Evolutionary conservation across 2,329 filamentous ascomycete species (phyloP).

Genomic region (Aspergillus thermomutatus): DNA sequence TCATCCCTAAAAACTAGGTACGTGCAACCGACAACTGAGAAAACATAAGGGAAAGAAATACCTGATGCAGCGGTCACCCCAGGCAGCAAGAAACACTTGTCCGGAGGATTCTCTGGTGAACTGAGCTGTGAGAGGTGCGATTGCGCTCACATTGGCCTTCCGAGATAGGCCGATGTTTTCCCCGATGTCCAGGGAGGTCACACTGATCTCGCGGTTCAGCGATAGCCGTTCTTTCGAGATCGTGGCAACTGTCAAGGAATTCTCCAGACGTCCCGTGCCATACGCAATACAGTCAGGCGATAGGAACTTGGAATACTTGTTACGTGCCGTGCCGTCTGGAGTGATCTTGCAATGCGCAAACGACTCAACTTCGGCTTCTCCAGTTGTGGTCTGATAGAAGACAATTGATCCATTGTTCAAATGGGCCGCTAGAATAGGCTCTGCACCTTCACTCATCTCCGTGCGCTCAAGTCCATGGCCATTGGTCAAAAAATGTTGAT

Average conservation of each 20-base stretch:
- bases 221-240: slow-evolving; percentile 46
- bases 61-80: slow-evolving; percentile 55
- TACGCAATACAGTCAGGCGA: slow-evolving; percentile 50
- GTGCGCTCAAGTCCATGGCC: slow-evolving; percentile 46
- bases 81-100: slow-evolving; percentile 57
- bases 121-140: slow-evolving; percentile 33
- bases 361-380: slow-evolving; percentile 33
- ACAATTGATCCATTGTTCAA: slow-evolving; percentile 48
- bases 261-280: slow-evolving; percentile 43
- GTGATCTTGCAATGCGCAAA: slow-evolving; percentile 28
- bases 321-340: slow-evolving; percentile 23
- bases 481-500: slow-evolving; percentile 45
- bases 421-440: slow-evolving; percentile 50
- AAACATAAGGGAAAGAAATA: slow-evolving; percentile 12
- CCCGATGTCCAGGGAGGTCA: slow-evolving; percentile 31
- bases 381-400: slow-evolving; percentile 43
- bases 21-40: neutral
- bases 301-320: slow-evolving; percentile 54
- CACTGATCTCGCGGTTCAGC: slow-evolving; percentile 34
- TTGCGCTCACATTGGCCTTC: slow-evolving; percentile 32
- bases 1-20: neutral
- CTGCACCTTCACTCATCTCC: slow-evolving; percentile 40
- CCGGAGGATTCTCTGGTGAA: slow-evolving; percentile 31
- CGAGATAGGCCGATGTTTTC: slow-evolving; percentile 17
- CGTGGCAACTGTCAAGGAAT: slow-evolving; percentile 50